phyloP scores from a whole-genome alignment of 441 rosid genomes.

The Theobroma grandiflorum region DNA sequence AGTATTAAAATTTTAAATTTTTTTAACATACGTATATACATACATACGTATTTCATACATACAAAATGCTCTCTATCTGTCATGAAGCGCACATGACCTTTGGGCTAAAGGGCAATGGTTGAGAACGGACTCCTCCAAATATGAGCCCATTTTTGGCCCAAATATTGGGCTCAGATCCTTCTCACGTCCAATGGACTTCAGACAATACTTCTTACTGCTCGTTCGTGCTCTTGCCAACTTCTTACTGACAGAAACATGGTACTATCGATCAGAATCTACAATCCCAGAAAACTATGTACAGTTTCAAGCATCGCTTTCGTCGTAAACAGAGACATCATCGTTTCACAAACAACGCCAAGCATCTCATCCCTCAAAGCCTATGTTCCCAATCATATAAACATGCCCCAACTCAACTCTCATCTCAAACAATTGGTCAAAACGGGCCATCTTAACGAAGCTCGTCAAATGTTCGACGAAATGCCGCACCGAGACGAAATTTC shows the following conservation, averaged over 20 bases:
- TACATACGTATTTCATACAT: no score
- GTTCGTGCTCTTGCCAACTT: background rate
- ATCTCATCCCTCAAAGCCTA: constrained; percentile 18
- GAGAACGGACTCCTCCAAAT: background rate
- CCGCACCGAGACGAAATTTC: constrained; percentile 66
- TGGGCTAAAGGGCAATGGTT: no score
- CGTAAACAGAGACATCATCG: constrained; percentile 23
- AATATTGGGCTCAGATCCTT: background rate
- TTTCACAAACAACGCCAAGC: constrained; percentile 28
- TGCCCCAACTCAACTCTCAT: constrained; percentile 50
- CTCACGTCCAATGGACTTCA: background rate
- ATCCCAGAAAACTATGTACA: constrained; percentile 51
- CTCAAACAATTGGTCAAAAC: constrained; percentile 45
- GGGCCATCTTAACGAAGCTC: constrained; percentile 57
- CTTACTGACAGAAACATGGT: constrained; percentile 36
- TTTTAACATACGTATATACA: no score
- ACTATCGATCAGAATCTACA: constrained; percentile 37
- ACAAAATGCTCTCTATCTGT: no score
- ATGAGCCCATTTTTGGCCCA: background rate
- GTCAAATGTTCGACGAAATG: constrained; percentile 78
- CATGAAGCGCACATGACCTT: no score
- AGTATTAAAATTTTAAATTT: no score
- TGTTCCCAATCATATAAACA: constrained; percentile 23
- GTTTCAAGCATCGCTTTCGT: constrained; percentile 37
- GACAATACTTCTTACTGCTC: background rate